Base-by-base conservation (phyloP, 116 monocot genomes). In the Posidonia oceanica region DNA sequence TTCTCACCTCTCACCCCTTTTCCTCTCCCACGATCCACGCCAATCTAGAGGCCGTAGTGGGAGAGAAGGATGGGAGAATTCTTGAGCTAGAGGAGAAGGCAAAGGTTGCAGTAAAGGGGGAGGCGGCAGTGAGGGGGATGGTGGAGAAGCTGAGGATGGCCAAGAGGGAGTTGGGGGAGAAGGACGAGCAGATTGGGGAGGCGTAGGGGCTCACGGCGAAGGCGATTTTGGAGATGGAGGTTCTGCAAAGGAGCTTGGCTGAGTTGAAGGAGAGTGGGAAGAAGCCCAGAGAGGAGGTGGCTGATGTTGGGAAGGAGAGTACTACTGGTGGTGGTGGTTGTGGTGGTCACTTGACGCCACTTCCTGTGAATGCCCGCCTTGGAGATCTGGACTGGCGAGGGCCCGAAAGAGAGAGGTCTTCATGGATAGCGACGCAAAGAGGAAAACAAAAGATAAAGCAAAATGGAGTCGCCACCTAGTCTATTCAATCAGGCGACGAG, bases 141-240 rank as follows among this genome's bases (percentile, higher is more conserved):
- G 40, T 67, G 53, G 71, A 75, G 59, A 70, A 70, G 75, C 17
- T 69, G 39, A 40, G 3, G 60, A 59, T 6, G 39, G 56, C 40
- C 8, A 4, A 7, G 3, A 71, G 59, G 70, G 70, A 71, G 36
- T 56, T 71, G 41, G 38, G 41, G 38, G 70, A n/a, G 3, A 71
- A 71, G 38, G 70, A 71, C 6, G 57, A 5, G 70, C 36, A 71
- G 15, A 18, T 71, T 39, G 37, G 15, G 15, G 7, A 39, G 56
- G 38, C 70, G 4, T 8, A 36, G 68, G 36, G 20, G 55, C 37
- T 54, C n/a, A 58, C 59, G 2, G 56, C 39, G 1, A 40, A 58
- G 10, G 39, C 70, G 10, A 42, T 59, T 13, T 39, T 40, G 13
- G 59, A 71, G 21, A n/a, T 59, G 38, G 70, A 71, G 3, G 56